Evolutionary conservation across 306 rosid genomes (phyloP).

Genomic region (Calophaca sinica): DNA sequence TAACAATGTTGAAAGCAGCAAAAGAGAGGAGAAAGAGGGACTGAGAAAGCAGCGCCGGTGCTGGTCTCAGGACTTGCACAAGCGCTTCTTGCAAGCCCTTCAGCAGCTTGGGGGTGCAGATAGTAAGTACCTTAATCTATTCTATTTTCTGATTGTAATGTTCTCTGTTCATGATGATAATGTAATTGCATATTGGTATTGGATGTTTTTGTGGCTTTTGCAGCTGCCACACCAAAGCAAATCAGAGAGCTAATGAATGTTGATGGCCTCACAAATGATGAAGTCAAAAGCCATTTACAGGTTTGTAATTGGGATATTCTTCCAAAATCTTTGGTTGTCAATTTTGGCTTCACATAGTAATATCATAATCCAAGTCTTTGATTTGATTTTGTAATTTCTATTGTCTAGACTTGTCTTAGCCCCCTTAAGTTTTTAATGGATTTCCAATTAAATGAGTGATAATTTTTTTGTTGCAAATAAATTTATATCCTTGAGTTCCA

Average conservation of each 20-base stretch:
- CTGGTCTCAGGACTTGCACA: conserved; percentile 94
- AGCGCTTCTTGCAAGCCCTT: conserved; percentile 81
- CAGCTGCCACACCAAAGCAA: conserved; percentile 98
- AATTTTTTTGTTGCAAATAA: background rate
- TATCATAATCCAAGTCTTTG: background rate
- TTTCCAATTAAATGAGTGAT: conserved; percentile 7
- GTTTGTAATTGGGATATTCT: conserved; percentile 49
- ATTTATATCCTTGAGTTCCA: conserved; percentile 26
- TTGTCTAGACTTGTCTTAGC: conserved; percentile 1
- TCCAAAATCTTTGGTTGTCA: conserved; percentile 4
- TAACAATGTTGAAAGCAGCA: conserved; percentile 48
- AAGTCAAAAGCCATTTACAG: conserved; percentile 99
- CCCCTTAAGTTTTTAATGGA: background rate
- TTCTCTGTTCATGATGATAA: conserved; percentile 17
- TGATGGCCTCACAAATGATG: conserved; percentile 96
- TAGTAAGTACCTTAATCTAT: conserved; percentile 54
- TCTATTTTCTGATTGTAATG: conserved; percentile 24
- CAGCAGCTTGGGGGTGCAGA: conserved; percentile 93
- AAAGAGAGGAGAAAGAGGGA: conserved; percentile 69
- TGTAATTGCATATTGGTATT: conserved; percentile 21
- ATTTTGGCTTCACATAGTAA: conserved; percentile 3
- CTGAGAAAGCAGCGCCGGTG: conserved; percentile 85
- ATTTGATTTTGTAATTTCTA: background rate
- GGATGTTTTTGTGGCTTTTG: conserved; percentile 30
- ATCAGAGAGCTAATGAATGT: conserved; percentile 90